Percentiles rank a stretch among this genome's conserved stretches.
Evolutionary conservation across 1,284 basidiomycete species (phyloP).

Genomic region (Gymnopus androsaceus): DNA sequence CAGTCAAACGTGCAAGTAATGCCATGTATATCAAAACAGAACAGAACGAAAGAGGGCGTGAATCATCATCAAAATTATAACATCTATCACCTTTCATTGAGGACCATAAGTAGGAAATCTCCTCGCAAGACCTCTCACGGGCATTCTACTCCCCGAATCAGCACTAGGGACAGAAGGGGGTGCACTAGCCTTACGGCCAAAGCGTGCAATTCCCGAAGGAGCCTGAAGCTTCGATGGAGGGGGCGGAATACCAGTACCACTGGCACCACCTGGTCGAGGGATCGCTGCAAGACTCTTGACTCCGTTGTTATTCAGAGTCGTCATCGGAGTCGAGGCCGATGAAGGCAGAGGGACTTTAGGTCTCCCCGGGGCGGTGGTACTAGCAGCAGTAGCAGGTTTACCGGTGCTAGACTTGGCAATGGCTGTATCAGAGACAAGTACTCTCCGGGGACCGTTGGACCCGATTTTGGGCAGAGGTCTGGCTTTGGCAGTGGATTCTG

Average conservation of each 20-base stretch:
- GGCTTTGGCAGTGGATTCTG: background rate
- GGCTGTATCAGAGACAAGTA: background rate
- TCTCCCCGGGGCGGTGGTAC: background rate
- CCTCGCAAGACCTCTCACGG: background rate
- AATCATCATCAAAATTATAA: no score
- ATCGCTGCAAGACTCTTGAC: no score
- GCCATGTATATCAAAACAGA: no score
- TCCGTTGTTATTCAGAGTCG: background rate
- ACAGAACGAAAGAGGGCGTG: no score
- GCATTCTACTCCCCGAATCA: background rate
- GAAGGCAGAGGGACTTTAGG: background rate
- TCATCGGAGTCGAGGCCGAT: background rate
- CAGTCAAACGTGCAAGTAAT: no score
- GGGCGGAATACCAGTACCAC: background rate
- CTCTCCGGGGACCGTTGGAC: background rate
- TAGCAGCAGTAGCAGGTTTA: background rate
- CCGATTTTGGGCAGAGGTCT: background rate
- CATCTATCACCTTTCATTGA: background rate
- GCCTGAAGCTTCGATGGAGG: constrained; percentile 8
- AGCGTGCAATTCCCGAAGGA: constrained; percentile 11
- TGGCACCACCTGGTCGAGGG: background rate
- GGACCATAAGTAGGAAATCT: background rate
- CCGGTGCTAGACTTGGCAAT: background rate
- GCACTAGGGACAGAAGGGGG: no score
- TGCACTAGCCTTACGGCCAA: constrained; percentile 6